A percentile compares a stretch with the other conserved stretches of the same genome.
Evolutionary conservation across 345 rosid species (phyloP).

Genomic region (Trapa incisa): DNA sequence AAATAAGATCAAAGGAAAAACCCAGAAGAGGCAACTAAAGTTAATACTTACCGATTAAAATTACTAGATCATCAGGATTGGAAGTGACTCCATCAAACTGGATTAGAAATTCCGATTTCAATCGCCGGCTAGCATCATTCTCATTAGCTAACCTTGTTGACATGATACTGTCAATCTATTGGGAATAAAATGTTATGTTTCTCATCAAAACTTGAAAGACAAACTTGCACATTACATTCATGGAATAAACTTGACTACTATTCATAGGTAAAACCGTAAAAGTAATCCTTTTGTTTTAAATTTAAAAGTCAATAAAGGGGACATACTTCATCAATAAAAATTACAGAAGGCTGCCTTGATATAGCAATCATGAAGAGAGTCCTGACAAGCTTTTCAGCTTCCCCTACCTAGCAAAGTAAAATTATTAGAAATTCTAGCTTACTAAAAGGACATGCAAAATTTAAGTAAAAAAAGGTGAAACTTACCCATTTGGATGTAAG

Average conservation of each 20-base stretch:
- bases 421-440: background rate
- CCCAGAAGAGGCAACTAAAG: constrained; percentile 1
- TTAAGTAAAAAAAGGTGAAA: constrained; percentile 5
- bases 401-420: constrained; percentile 59
- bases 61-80: constrained; percentile 67
- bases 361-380: constrained; percentile 83
- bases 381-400: constrained; percentile 91
- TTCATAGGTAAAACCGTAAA: background rate
- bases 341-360: constrained; percentile 89
- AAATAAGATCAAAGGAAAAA: background rate
- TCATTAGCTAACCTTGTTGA: constrained; percentile 74
- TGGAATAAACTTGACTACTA: background rate
- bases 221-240: background rate
- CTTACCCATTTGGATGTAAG: constrained; percentile 92
- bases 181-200: constrained; percentile 6
- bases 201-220: background rate
- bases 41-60: constrained; percentile 61
- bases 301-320: background rate
- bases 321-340: constrained; percentile 89
- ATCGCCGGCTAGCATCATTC: constrained; percentile 86
- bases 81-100: constrained; percentile 95
- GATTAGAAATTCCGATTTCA: constrained; percentile 89
- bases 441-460: constrained; percentile 5
- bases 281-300: background rate
- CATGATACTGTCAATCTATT: constrained; percentile 91